Conservation (phyloP, 768 basidiomycete genomes). For the Mycena galericulata region DNA sequence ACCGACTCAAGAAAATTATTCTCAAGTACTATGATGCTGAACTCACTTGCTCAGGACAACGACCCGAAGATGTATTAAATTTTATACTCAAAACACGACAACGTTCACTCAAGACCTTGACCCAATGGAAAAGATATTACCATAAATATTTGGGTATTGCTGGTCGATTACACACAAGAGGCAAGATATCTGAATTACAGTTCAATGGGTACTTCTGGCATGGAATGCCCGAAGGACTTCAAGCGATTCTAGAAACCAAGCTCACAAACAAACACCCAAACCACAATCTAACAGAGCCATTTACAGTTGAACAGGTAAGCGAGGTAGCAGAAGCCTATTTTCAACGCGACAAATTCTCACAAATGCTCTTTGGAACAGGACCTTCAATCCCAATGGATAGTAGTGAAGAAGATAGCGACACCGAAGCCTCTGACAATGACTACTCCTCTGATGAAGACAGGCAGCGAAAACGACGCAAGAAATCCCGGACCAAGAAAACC, state of each 20-base stretch:
- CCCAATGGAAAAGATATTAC: conserved; percentile 5
- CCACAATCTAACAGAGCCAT: too few relatives aligned
- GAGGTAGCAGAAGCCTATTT: not conserved
- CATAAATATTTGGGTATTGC: not conserved
- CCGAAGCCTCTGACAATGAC: not conserved
- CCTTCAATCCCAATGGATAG: not conserved
- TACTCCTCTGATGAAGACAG: not conserved
- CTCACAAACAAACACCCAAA: not conserved
- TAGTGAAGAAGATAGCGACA: not conserved
- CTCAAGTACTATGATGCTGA: conserved; percentile 3
- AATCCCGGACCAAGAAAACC: not conserved
- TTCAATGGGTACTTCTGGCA: conserved; percentile 1
- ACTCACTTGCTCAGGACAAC: not conserved
- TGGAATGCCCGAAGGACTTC: not conserved
- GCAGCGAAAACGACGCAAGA: not conserved
- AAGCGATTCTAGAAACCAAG: not conserved
- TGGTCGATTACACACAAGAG: not conserved
- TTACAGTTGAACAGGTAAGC: too few relatives aligned
- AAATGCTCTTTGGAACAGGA: not conserved
- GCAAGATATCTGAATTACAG: not conserved
- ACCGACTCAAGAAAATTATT: not conserved
- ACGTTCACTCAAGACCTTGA: not conserved
- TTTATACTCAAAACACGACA: not conserved
- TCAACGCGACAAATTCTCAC: not conserved
- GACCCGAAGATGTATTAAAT: not conserved